phyloP scores from a whole-genome alignment of 1,284 basidiomycete species.

The Wolfiporia cocos region DNA sequence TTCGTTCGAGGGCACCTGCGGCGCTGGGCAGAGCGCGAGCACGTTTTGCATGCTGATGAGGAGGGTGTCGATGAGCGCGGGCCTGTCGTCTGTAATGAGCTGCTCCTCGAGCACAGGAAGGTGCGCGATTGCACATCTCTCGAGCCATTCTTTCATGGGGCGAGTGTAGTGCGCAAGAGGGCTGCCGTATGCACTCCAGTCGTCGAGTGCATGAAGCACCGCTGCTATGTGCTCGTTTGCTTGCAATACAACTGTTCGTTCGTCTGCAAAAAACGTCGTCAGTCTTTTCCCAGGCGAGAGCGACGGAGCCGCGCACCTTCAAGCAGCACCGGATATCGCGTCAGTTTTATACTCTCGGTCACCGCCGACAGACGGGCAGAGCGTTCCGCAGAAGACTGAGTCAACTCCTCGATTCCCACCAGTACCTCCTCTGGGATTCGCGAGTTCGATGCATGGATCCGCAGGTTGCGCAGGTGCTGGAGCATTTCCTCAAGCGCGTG shows the following conservation, averaged over 20 bases:
- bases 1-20: conserved; percentile 3
- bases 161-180: conserved; percentile 40
- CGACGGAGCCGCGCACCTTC: conserved; percentile 24
- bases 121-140: conserved; percentile 19
- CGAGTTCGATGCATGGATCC: conserved; percentile 7
- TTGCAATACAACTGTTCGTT: conserved; percentile 8
- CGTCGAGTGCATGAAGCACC: conserved; percentile 12
- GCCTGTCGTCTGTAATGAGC: conserved; percentile 16
- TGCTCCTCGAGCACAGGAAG: conserved; percentile 3
- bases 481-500: conserved; percentile 36
- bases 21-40: conserved; percentile 11
- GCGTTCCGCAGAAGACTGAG: conserved; percentile 7
- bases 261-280: conserved; percentile 9
- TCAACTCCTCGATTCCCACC: conserved; percentile 9
- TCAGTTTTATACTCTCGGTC: conserved; percentile 24
- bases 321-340: conserved; percentile 27
- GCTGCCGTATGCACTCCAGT: conserved; percentile 35
- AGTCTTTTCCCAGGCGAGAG: not conserved
- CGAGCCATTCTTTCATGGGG: conserved; percentile 45
- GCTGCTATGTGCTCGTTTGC: conserved; percentile 10
- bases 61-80: conserved; percentile 49
- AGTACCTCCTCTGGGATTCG: conserved; percentile 3
- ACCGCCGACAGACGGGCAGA: conserved; percentile 17
- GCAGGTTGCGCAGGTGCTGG: conserved; percentile 10
- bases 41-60: conserved; percentile 37